phyloP scores from a whole-genome alignment of 371 early-diverging fungal species.

The Mortierella sp. region DNA sequence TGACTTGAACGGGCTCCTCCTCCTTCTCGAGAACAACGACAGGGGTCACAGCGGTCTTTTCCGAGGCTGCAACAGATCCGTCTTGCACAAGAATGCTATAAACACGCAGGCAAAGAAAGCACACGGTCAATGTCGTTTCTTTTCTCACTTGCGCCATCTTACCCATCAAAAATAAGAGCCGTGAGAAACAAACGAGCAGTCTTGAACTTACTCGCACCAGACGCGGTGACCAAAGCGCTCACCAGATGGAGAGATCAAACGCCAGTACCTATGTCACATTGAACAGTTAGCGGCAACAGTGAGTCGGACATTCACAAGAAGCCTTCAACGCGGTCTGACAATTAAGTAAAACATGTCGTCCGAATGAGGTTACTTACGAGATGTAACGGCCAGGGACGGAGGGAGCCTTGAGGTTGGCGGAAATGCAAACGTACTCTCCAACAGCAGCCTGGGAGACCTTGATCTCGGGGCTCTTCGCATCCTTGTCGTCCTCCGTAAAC shows the following conservation, averaged over 20 bases:
- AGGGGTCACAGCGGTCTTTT: neutral
- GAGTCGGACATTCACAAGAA: neutral
- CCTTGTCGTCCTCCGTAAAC: conserved; percentile 41
- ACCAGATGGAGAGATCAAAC: conserved; percentile 70
- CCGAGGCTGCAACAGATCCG: neutral
- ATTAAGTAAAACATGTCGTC: neutral
- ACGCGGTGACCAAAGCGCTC: conserved; percentile 74
- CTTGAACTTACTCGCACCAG: conserved; percentile 68
- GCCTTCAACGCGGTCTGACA: too few species aligned
- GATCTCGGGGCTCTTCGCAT: conserved; percentile 50
- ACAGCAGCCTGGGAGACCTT: conserved; percentile 62
- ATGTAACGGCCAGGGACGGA: conserved; percentile 68
- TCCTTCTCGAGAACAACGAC: conserved; percentile 2
- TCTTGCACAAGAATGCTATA: conserved; percentile 18
- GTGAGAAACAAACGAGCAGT: neutral
- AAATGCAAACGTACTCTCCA: conserved; percentile 65
- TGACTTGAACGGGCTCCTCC: neutral
- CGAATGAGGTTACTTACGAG: conserved; percentile 50
- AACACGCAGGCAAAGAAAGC: too few species aligned
- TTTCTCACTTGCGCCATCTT: neutral
- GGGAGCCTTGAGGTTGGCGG: conserved; percentile 74
- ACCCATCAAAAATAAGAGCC: neutral
- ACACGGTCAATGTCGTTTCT: neutral
- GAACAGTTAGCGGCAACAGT: neutral
- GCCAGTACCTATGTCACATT: conserved; percentile 71